Evolutionary conservation across 1,139 yeast species (phyloP).

Genomic region (Yamadazyma songkhlaensis): DNA sequence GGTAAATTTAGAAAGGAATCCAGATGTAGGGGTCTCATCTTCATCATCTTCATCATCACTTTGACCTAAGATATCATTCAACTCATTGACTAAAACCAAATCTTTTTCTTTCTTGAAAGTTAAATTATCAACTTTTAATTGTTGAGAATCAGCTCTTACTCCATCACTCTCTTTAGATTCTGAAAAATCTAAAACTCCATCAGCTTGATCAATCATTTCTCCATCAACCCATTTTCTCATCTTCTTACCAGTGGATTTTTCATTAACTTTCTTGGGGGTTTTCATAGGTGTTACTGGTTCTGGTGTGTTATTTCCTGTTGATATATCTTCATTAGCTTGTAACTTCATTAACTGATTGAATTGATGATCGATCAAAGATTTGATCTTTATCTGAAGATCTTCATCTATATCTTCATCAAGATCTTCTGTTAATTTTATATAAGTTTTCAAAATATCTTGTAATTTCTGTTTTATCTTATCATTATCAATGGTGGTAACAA

Average conservation of each 20-base stretch:
- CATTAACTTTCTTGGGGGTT: slow-evolving; percentile 21
- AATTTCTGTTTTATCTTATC: slow-evolving; percentile 37
- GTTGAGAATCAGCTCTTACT: slow-evolving; percentile 40
- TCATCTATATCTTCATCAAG: slow-evolving; percentile 19
- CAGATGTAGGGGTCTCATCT: slow-evolving; percentile 14
- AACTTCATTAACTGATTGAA: slow-evolving; percentile 37
- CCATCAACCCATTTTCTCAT: slow-evolving; percentile 49
- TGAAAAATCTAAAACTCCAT: slow-evolving; percentile 36
- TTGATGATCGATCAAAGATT: slow-evolving; percentile 38
- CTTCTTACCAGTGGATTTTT: slow-evolving; percentile 26
- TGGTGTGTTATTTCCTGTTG: background rate
- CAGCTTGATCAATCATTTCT: slow-evolving; percentile 26
- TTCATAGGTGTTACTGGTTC: slow-evolving; percentile 6
- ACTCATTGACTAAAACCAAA: slow-evolving; percentile 41
- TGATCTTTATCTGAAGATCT: slow-evolving; percentile 20
- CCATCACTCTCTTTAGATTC: slow-evolving; percentile 23
- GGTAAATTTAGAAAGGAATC: slow-evolving; percentile 35
- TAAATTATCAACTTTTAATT: slow-evolving; percentile 24
- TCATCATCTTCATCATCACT: slow-evolving; percentile 29
- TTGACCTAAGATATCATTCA: slow-evolving; percentile 40
- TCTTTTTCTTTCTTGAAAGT: slow-evolving; percentile 41
- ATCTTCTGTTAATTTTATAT: slow-evolving; percentile 25
- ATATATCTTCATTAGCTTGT: slow-evolving; percentile 12
- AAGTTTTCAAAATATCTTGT: slow-evolving; percentile 35
- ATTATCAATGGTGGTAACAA: slow-evolving; percentile 39